Conservation (phyloP, 768 basidiomycete genomes). For the Macrolepiota fuliginosa region DNA sequence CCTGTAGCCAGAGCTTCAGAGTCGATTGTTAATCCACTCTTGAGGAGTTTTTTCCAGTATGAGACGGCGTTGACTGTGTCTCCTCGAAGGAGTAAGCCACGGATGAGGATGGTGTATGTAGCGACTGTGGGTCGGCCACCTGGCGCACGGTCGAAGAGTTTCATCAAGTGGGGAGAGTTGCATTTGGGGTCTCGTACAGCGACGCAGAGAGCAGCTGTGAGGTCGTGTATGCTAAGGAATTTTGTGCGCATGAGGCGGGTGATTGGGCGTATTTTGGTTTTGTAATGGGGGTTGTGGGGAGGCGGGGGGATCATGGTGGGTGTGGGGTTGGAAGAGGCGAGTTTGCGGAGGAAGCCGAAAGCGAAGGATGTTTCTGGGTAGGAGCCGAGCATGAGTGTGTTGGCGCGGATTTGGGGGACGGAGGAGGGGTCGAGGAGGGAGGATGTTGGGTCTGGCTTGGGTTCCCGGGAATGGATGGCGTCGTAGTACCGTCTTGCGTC, state of each 20-base stretch:
- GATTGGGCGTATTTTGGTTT: constrained; percentile 1
- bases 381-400: constrained; percentile 41
- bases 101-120: constrained; percentile 54
- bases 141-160: constrained; percentile 22
- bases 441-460: constrained; percentile 1
- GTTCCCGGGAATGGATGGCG: constrained; percentile 28
- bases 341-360: constrained; percentile 41
- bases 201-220: constrained; percentile 45
- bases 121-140: constrained; percentile 38
- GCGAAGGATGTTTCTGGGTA: constrained; percentile 41
- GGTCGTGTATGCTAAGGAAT: constrained; percentile 39
- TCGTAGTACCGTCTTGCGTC: constrained; percentile 37
- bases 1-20: constrained; percentile 47
- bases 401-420: constrained; percentile 30
- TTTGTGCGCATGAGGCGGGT: constrained; percentile 6
- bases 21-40: constrained; percentile 38
- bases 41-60: constrained; percentile 41
- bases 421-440: constrained; percentile 7
- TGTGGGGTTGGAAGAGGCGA: constrained; percentile 17
- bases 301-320: not conserved
- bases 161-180: not conserved
- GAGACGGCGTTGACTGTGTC: constrained; percentile 36
- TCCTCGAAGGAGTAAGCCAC: constrained; percentile 45
- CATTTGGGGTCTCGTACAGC: constrained; percentile 34
- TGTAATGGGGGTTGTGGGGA: not conserved